These are phyloP conservation scores for Suillus cothurnatus DNA, from an alignment of 768 basidiomycete species.

Conservation along the genomic window DNA sequence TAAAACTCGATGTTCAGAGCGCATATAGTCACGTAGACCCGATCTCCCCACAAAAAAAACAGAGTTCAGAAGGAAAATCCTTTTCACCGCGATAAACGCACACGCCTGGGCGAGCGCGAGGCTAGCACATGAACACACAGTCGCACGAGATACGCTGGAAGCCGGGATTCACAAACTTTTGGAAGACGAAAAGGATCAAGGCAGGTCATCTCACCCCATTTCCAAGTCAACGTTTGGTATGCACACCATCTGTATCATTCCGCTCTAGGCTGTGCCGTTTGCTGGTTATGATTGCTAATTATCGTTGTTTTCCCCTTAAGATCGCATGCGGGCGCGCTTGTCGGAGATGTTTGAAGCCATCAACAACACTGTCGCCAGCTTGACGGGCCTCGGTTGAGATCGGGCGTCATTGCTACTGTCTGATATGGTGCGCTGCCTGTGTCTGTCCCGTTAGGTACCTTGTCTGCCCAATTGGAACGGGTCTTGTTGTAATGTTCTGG, in stretches of 20 bases:
- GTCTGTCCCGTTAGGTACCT: neutral
- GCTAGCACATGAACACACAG: constrained; percentile 19
- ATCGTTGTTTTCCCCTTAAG: constrained; percentile 17
- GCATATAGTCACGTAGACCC: constrained; percentile 3
- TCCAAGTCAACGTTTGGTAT: constrained; percentile 26
- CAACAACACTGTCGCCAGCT: constrained; percentile 25
- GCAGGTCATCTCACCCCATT: constrained; percentile 32
- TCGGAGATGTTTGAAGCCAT: constrained; percentile 30
- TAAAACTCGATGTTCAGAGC: constrained; percentile 1
- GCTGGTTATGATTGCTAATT: constrained; percentile 19
- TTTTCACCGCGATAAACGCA: constrained; percentile 15
- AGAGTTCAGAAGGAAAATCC: constrained; percentile 28
- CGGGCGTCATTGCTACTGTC: neutral
- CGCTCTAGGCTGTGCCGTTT: constrained; percentile 6
- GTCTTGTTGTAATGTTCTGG: neutral
- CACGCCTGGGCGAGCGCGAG: constrained; percentile 33
- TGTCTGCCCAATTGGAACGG: neutral
- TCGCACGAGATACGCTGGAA: constrained; percentile 16
- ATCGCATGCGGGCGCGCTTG: constrained; percentile 23
- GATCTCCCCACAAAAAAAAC: neutral
- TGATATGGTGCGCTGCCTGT: neutral
- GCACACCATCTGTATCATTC: constrained; percentile 11
- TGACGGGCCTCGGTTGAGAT: constrained; percentile 4
- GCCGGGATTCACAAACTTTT: constrained; percentile 22
- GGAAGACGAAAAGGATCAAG: constrained; percentile 30